Base-by-base conservation (phyloP, 2,329 filamentous ascomycete species). In the Epichloe coenophiala region DNA sequence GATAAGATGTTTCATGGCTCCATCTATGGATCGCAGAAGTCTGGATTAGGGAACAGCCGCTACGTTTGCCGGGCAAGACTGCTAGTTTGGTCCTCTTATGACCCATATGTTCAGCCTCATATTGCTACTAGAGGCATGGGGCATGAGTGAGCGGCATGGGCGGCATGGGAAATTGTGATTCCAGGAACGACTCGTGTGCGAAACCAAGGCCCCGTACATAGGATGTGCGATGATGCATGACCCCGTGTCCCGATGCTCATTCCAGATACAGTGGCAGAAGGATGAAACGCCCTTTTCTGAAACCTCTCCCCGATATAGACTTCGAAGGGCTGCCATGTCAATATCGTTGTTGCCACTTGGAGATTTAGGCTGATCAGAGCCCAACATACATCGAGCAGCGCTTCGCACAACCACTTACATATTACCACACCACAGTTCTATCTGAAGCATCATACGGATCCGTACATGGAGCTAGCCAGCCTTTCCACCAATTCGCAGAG, bases 81-180 rank as follows among this genome's bases (percentile, higher is more conserved):
- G 31, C n/a, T 27, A 35, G 33, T 5, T 36, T 45, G 43, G 31
- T 5, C n/a, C 15, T 35, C 15, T 45, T 21, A 31, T 45, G 43
- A 45, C 27, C 43, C 27, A 19, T 19, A 7, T 36, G 27, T 45
- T 35, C 31, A 31, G 31, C 13, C 31, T 35, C 5, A 35, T 19
- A 35, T 19, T 45, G 27, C 35, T 19, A 19, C 43, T n/a, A 35
- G 43, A 45, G 60, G 55, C 19, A 17, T 17, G 17, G 61, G 45
- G 42, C 45, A 59, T 54, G 57, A 17, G 17, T 17, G 17, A 17
- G 17, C 17, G 17, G 17, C 17, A 2, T 54, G 57, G 56, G 51
- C 23, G 23, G 23, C 23, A 23, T 23, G 23, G 23, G 45, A 45
- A 15, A 35, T 8, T 45, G n/a, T 36, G 31, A 5, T 17, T 35